Evolutionary conservation across 2,329 filamentous ascomycete genomes (phyloP), one percentile per base, ranked within the genome.

Genomic region (Byssothecium circinans): DNA sequence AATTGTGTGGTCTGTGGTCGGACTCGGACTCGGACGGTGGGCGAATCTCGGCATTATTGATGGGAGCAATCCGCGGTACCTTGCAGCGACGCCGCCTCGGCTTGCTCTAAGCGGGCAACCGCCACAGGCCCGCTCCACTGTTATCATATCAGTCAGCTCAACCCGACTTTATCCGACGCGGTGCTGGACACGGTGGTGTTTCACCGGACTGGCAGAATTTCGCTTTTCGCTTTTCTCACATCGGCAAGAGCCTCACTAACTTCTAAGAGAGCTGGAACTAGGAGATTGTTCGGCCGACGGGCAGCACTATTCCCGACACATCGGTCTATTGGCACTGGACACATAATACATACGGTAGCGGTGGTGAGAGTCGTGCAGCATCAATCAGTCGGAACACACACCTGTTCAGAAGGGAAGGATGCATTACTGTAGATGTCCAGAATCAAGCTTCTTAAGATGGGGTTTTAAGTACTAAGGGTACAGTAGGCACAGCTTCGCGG

Each of bases 81-180:
- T 52, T 52, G 45, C 49, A 52, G 44, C 22, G 29, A 34, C 12
- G n/a, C n/a, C n/a, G n/a, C n/a, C n/a, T n/a, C n/a, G n/a, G n/a
- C n/a, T n/a, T n/a, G n/a, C n/a, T n/a, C n/a, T n/a, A n/a, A n/a
- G n/a, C n/a, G n/a, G n/a, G n/a, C n/a, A n/a, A n/a, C n/a, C 6
- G 15, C 15, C 5, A 12, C 10, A 22, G 37, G 37, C n/a, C n/a
- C n/a, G n/a, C 11, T 40, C 37, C 37, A 40, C 37, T 41, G 38
- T 41, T 25, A n/a, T n/a, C n/a, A n/a, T 27, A 18, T 41, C 40
- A 19, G 18, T 35, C 17, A 22, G 17, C 17, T 35, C 35, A 40
- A 49, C 52, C 60, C 60, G 60, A 61, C 41, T 57, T 58, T 49
- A 32, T 54, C 61, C 61, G 61, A 56, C 48, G 55, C 56, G 54